phyloP scores from a whole-genome alignment of 2,329 filamentous ascomycete species.

The Sporothrix pallida region DNA sequence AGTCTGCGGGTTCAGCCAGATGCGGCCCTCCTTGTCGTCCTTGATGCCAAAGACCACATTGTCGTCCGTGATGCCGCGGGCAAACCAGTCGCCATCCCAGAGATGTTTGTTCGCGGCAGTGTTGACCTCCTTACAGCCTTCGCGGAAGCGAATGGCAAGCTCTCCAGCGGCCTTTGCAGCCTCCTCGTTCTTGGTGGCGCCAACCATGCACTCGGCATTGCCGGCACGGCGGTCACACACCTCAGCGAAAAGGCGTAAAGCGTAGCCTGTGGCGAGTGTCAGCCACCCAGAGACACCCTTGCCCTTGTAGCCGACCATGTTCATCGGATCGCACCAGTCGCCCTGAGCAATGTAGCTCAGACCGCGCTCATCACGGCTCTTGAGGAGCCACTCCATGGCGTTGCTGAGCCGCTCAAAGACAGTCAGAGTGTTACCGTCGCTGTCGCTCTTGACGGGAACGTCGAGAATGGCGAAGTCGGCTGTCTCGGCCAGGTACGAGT shows the following conservation, averaged over 20 bases:
- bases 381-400: slow-evolving; percentile 63
- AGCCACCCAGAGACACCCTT: slow-evolving; percentile 64
- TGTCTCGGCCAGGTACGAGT: slow-evolving; percentile 61
- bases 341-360: slow-evolving; percentile 64
- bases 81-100: slow-evolving; percentile 63
- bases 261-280: slow-evolving; percentile 60
- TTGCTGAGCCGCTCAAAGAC: slow-evolving; percentile 61
- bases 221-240: slow-evolving; percentile 55
- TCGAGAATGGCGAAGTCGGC: slow-evolving; percentile 58
- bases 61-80: slow-evolving; percentile 63
- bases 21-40: slow-evolving; percentile 58
- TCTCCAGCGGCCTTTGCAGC: slow-evolving; percentile 1
- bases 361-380: slow-evolving; percentile 57
- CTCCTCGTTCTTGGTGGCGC: slow-evolving; percentile 14
- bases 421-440: slow-evolving; percentile 54
- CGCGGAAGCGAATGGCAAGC: slow-evolving; percentile 53
- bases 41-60: slow-evolving; percentile 58
- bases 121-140: slow-evolving; percentile 55
- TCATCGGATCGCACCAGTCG: slow-evolving; percentile 67
- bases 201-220: slow-evolving; percentile 37
- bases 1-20: slow-evolving; percentile 64
- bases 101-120: slow-evolving; percentile 57
- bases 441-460: slow-evolving; percentile 52
- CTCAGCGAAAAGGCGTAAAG: slow-evolving; percentile 59
- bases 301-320: slow-evolving; percentile 66